Evolutionary conservation across 495 filamentous ascomycete genomes (phyloP).

Genomic region (Amorphotheca resinae): DNA sequence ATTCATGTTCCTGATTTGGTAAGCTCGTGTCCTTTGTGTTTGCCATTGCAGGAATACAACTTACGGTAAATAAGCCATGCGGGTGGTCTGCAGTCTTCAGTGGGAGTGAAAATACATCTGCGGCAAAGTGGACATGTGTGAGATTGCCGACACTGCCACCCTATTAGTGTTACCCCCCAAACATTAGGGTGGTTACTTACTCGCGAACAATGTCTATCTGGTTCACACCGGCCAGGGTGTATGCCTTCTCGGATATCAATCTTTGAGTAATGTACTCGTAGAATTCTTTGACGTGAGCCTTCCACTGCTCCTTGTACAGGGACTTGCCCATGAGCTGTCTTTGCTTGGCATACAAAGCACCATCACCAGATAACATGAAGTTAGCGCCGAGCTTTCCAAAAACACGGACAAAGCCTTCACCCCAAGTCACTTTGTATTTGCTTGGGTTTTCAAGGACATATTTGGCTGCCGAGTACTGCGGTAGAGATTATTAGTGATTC

Average conservation of each 20-base stretch:
- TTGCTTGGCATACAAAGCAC: constrained; percentile 29
- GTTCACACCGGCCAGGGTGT: neutral
- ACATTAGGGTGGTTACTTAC: constrained; percentile 21
- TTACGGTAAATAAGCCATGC: constrained; percentile 58
- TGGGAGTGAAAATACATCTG: constrained; percentile 57
- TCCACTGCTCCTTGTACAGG: constrained; percentile 32
- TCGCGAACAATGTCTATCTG: constrained; percentile 42
- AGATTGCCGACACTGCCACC: constrained; percentile 64
- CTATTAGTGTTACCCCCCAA: constrained; percentile 58
- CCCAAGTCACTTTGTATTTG: constrained; percentile 1
- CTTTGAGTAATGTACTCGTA: constrained; percentile 52
- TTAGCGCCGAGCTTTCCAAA: constrained; percentile 23
- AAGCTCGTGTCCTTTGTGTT: no score
- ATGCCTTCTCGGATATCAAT: constrained; percentile 27
- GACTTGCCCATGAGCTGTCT: constrained; percentile 43
- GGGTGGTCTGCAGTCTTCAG: constrained; percentile 56
- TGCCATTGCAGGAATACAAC: no score
- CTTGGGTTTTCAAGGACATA: neutral
- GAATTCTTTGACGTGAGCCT: constrained; percentile 46
- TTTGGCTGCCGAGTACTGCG: neutral
- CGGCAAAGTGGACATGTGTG: constrained; percentile 57
- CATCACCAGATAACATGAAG: constrained; percentile 47
- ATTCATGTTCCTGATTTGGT: no score
- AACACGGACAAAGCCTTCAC: neutral
- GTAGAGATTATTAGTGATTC: no score